Base-by-base conservation (phyloP, 805 yeast genomes). In the Ogataea ramenticola region DNA sequence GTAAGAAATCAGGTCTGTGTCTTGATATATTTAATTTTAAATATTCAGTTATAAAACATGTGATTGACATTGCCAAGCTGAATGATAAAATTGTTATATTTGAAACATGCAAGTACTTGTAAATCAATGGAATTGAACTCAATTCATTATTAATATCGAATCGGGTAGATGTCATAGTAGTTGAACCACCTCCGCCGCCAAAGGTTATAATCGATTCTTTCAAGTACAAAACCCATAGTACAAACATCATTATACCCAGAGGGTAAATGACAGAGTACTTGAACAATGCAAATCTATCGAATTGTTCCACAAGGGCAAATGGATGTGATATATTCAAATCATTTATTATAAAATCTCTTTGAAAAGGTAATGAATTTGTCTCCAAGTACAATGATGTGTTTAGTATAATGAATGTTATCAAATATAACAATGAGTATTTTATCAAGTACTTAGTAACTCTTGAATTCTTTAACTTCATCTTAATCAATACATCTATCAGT, bases 1-100 rank as follows among this genome's bases (percentile, higher is more conserved):
- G 84, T 46, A 91, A 64, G 58, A 89, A 86, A 64, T 90, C 97
- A 0, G 97, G 98, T 52, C 97, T 73, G 43, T 82, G 82, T 58
- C 95, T 78, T 1, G 96, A 96, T 40, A 90, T 77, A 71, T 82
- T 75, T 55, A 81, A 75, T 66, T 91, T 90, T 48, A 87, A 62
- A 29, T 80, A 69, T 53, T 88, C 86, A 3, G 96, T 86, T 44
- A 82, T 52, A 15, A 82, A 65, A 36, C 78, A 73, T 47, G 68
- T 60, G n/a, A 73, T 47, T 35, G 71, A 63, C 3, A 77, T 61
- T 4, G 68, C 49, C 4, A 68, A 53, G n/a, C 66, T 52, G 26
- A 75, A 66, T 11, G 69, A 48, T 33, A 71, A 51, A 2, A 64
- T 58, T 11, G 75, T 63, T 4, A 70, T 49, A 17, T 63, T 58